Evolutionary conservation across 2,329 filamentous ascomycete species (phyloP).

Genomic region (Pseudofabraea citricarpa): DNA sequence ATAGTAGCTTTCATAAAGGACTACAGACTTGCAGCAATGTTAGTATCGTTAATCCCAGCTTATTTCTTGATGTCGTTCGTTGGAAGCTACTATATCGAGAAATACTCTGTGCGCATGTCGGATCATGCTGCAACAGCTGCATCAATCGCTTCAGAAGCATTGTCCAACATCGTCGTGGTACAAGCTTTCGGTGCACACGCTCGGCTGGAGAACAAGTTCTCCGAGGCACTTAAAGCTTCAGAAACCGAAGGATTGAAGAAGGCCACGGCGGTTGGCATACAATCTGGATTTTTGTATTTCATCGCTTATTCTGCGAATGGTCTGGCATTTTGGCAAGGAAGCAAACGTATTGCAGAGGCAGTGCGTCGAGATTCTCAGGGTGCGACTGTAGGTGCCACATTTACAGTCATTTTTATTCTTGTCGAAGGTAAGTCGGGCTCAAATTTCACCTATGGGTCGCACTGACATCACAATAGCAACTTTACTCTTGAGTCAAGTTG

Average conservation of each 20-base stretch:
- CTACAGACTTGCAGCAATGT: slow-evolving; percentile 47
- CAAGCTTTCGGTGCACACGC: slow-evolving; percentile 45
- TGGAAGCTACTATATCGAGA: slow-evolving; percentile 38
- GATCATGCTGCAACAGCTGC: slow-evolving; percentile 43
- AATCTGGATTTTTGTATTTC: slow-evolving; percentile 50
- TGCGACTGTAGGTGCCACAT: slow-evolving; percentile 42
- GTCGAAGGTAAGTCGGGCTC: slow-evolving; percentile 36
- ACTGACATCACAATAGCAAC: slow-evolving; percentile 12
- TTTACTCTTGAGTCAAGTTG: slow-evolving; percentile 45
- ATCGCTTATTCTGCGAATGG: slow-evolving; percentile 56
- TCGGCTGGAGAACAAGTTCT: slow-evolving; percentile 44
- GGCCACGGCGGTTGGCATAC: slow-evolving; percentile 40
- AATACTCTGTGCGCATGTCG: slow-evolving; percentile 35
- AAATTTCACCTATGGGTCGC: not conserved
- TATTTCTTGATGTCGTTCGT: slow-evolving; percentile 42
- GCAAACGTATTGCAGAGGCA: slow-evolving; percentile 31
- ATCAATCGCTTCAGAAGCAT: slow-evolving; percentile 45
- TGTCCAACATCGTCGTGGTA: slow-evolving; percentile 45
- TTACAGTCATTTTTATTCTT: slow-evolving; percentile 48
- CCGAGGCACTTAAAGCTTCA: slow-evolving; percentile 36
- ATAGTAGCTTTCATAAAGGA: slow-evolving; percentile 55
- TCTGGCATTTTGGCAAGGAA: slow-evolving; percentile 54
- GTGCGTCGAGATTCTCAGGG: slow-evolving; percentile 21
- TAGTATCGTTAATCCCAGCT: slow-evolving; percentile 43
- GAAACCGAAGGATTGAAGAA: slow-evolving; percentile 43